These are phyloP conservation scores for Jaltomata sinuosa DNA, from an alignment of 257 asterid genomes.

Conservation along the genomic window DNA sequence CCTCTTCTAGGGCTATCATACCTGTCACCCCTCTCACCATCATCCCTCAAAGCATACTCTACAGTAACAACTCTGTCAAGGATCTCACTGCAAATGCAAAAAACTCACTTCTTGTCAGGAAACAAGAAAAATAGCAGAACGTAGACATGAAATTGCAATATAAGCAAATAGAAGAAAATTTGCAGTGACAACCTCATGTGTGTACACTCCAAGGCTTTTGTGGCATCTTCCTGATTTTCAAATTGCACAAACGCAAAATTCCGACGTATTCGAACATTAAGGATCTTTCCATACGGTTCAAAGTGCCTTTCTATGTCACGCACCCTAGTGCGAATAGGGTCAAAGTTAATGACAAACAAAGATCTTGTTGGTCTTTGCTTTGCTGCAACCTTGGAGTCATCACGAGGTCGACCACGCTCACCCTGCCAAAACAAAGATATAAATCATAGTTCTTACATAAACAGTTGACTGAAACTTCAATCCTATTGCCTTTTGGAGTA, in stretches of 20 bases:
- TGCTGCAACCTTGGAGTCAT: conserved; percentile 35
- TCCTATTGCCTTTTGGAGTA: neutral
- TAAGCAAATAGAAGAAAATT: neutral
- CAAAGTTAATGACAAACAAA: conserved; percentile 87
- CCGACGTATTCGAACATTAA: conserved; percentile 70
- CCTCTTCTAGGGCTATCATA: conserved; percentile 56
- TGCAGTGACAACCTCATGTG: conserved; percentile 59
- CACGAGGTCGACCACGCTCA: conserved; percentile 76
- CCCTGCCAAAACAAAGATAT: conserved; percentile 41
- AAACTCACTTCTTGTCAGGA: neutral
- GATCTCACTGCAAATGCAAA: conserved; percentile 52
- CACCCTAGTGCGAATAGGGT: conserved; percentile 58
- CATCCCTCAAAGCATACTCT: conserved; percentile 90
- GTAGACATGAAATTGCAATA: neutral
- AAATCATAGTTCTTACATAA: neutral
- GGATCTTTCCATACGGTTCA: conserved; percentile 78
- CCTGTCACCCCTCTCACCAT: conserved; percentile 58
- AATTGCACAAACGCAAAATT: conserved; percentile 95
- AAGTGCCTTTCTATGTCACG: conserved; percentile 82
- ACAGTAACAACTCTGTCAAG: conserved; percentile 86
- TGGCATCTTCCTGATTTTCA: conserved; percentile 85
- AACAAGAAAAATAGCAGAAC: neutral
- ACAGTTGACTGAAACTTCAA: neutral
- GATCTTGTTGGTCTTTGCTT: conserved; percentile 77
- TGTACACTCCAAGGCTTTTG: conserved; percentile 85